These are phyloP conservation scores for Penstemon eatonii DNA, from an alignment of 257 asterid species.

Conservation along the genomic window DNA sequence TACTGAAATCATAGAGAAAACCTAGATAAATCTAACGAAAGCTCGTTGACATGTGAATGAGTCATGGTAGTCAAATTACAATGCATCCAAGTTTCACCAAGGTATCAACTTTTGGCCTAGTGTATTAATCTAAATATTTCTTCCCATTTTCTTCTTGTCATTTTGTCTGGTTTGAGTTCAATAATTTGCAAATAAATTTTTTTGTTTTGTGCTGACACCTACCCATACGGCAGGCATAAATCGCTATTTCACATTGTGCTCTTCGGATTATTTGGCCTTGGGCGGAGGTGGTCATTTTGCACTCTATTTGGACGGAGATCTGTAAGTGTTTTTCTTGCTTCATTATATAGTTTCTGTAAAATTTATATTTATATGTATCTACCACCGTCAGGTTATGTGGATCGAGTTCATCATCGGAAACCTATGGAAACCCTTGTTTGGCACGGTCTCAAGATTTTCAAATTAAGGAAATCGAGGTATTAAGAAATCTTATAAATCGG, in stretches of 20 bases:
- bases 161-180: not conserved
- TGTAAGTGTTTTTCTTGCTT: constrained; percentile 53
- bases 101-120: too few relatives aligned
- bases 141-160: too few relatives aligned
- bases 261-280: constrained; percentile 74
- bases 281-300: constrained; percentile 97
- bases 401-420: constrained; percentile 88
- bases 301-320: constrained; percentile 80
- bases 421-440: constrained; percentile 82
- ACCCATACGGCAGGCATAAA: constrained; percentile 55
- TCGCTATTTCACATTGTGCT: constrained; percentile 82
- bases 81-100: too few relatives aligned
- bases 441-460: constrained; percentile 63
- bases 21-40: too few relatives aligned
- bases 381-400: constrained; percentile 57
- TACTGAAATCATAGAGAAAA: too few relatives aligned
- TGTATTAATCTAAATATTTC: too few relatives aligned
- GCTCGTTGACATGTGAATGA: too few relatives aligned
- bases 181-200: not conserved
- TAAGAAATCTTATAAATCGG: not conserved
- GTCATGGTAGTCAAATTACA: too few relatives aligned
- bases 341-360: not conserved
- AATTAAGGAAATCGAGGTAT: constrained; percentile 91
- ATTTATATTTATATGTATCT: not conserved
- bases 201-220: constrained; percentile 16